phyloP scores from a whole-genome alignment of 805 yeast genomes.

The Lipomyces spencermartinsiae region DNA sequence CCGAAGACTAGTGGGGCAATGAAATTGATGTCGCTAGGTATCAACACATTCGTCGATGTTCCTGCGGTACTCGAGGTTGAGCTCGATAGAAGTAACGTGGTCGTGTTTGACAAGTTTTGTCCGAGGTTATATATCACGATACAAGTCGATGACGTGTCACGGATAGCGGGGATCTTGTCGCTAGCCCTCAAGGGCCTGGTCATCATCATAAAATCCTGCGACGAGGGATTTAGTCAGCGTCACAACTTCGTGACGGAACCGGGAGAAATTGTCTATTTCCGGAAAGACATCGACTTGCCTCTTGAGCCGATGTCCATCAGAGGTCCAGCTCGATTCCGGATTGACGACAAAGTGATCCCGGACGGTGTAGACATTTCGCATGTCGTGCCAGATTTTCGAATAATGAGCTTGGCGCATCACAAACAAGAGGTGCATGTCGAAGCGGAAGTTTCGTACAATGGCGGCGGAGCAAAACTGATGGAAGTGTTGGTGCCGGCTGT shows the following conservation, averaged over 20 bases:
- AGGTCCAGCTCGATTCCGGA: not conserved
- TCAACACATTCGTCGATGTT: conserved; percentile 19
- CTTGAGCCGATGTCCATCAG: not conserved
- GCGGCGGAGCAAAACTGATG: conserved; percentile 13
- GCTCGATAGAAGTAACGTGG: not conserved
- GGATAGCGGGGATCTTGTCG: conserved; percentile 17
- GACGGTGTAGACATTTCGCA: not conserved
- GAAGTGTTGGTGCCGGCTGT: conserved; percentile 2
- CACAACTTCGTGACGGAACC: not conserved
- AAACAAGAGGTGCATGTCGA: conserved; percentile 9
- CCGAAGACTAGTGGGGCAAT: conserved; percentile 16
- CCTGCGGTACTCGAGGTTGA: conserved; percentile 13
- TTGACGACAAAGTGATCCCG: not conserved
- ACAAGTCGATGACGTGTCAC: conserved; percentile 13
- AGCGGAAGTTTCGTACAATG: conserved; percentile 19
- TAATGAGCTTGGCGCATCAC: conserved; percentile 12
- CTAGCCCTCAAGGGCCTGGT: not conserved
- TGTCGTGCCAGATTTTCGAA: conserved; percentile 18
- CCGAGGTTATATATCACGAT: conserved; percentile 1
- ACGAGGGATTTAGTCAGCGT: not conserved
- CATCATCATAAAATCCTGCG: not conserved
- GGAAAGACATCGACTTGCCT: not conserved
- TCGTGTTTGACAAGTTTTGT: conserved; percentile 14
- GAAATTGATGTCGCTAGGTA: conserved; percentile 13
- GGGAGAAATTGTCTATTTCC: not conserved